A percentile compares a stretch with the other conserved stretches of the same genome.
These are phyloP conservation scores for Talaromyces funiculosus DNA, from an alignment of 2,329 filamentous ascomycete species.

Conservation along the genomic window DNA sequence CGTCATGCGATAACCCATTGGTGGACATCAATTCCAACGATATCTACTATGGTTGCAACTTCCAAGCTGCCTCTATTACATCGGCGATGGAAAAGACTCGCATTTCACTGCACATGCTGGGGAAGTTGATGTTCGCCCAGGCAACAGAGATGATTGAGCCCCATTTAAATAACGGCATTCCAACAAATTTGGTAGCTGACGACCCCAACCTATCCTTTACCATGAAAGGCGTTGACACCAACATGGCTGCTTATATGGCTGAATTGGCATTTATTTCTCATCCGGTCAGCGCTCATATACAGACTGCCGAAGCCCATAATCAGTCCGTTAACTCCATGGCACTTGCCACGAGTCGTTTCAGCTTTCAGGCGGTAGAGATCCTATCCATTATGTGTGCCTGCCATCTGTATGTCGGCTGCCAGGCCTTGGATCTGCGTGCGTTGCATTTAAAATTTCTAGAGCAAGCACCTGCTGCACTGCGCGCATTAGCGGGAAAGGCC, in stretches of 20 bases:
- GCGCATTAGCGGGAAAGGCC: no score
- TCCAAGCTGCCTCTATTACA: constrained; percentile 58
- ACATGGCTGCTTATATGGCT: constrained; percentile 58
- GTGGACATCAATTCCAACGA: constrained; percentile 42
- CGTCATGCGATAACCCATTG: constrained; percentile 61
- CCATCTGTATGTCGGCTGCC: neutral
- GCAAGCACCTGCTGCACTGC: no score
- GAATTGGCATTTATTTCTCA: constrained; percentile 58
- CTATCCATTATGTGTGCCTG: neutral
- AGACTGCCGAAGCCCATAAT: constrained; percentile 62
- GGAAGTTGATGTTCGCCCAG: constrained; percentile 59
- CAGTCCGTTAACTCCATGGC: constrained; percentile 62
- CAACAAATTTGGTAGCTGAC: constrained; percentile 56
- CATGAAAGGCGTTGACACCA: constrained; percentile 61
- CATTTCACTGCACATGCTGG: constrained; percentile 47
- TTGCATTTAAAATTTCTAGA: constrained; percentile 4
- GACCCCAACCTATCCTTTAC: constrained; percentile 54
- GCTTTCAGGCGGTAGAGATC: constrained; percentile 1
- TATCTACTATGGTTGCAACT: constrained; percentile 60
- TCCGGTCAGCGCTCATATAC: constrained; percentile 57
- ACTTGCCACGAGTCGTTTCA: constrained; percentile 27
- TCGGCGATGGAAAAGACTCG: constrained; percentile 60
- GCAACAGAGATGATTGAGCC: constrained; percentile 59
- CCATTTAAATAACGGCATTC: constrained; percentile 52
- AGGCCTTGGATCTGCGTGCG: constrained; percentile 39